Base-by-base conservation (phyloP, 345 rosid species). In the Noccaea bulbosa region DNA sequence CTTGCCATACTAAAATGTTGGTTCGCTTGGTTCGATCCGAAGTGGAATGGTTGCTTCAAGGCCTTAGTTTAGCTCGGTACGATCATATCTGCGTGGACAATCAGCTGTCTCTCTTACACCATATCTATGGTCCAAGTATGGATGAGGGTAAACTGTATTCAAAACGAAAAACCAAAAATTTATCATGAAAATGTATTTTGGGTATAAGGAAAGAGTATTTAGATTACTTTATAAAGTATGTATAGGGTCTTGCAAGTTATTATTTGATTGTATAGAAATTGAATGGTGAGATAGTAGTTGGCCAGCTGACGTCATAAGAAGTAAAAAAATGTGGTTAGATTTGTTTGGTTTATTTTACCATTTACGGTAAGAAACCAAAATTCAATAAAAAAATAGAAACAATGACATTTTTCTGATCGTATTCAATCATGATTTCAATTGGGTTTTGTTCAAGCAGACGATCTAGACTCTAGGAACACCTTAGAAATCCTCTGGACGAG, bases 281-380 rank as follows among this genome's bases (percentile, higher is more conserved):
- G 4, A 4, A 10, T 27, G 4, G 1, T 30, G 11, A 43, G 32
- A 30, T 14, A 30, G 16, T 24, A 16, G 74, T 59, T 59, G 67
- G 58, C 60, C 67, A 70, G 60, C 67, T 70, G 57, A 70, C 73
- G 39, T 69, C 73, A 58, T 2, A 57, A 46, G 30, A 46, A 57
- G 22, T 20, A 1, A 20, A n/a, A 68, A 38, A 46, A 47, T 46
- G 38, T 69, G 30, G 73, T 69, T 56, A 34, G 62, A 30, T 30
- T 54, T 67, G 22, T 41, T 43, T 67, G 4, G 20, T 55, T 53
- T 51, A 11, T 51, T 2, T 17, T 47, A 63, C 68, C 7, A 48
- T 5, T 33, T 11, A 10, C 4, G 12, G 44, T 63, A 63, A 11
- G 33, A 62, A 63, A 63, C 4, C 41, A 1, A 45, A 45, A 45